Evolutionary conservation across 371 early-diverging fungal genomes (phyloP).

Genomic region (Rhizomucor pusillus): DNA sequence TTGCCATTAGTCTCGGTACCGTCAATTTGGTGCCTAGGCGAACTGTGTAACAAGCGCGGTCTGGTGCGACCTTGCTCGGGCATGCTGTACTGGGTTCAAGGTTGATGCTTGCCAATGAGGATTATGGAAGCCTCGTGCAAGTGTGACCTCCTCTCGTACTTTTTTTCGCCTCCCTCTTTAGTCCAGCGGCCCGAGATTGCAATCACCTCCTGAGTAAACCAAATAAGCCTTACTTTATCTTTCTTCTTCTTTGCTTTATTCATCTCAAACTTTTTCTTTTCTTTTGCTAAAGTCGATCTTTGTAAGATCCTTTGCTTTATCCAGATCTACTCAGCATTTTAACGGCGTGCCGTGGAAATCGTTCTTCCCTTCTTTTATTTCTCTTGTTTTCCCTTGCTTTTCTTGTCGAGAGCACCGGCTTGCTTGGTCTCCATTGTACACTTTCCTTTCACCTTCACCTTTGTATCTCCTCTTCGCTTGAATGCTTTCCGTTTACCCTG

Average conservation of each 20-base stretch:
- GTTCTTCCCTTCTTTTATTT: conserved; percentile 7
- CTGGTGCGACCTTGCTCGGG: neutral
- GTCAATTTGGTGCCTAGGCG: too few species aligned
- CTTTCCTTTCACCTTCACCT: conserved; percentile 2
- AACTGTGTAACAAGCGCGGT: too few species aligned
- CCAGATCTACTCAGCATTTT: neutral
- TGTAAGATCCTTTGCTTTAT: conserved; percentile 21
- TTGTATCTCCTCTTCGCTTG: conserved; percentile 7
- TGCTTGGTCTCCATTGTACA: conserved; percentile 11
- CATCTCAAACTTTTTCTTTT: conserved; percentile 11
- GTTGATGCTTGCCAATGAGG: conserved; percentile 13
- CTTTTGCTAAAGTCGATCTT: conserved; percentile 20
- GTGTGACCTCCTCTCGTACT: conserved; percentile 13
- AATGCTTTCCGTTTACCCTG: conserved; percentile 25
- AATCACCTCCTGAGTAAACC: conserved; percentile 1
- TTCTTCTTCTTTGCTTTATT: conserved; percentile 2
- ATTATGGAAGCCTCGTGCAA: conserved; percentile 11
- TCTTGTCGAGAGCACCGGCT: conserved; percentile 9
- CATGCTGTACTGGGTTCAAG: conserved; percentile 7
- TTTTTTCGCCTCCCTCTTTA: conserved; percentile 11
- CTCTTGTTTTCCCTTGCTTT: conserved; percentile 2
- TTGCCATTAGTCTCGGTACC: too few species aligned
- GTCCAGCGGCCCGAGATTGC: conserved; percentile 5
- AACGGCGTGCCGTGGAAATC: conserved; percentile 19
- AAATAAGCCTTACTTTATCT: conserved; percentile 3